A percentile compares a stretch with the other conserved stretches of the same genome.
Evolutionary conservation across 164 flowering plant genomes (phyloP).

Genomic region (Hamamelis virginiana): DNA sequence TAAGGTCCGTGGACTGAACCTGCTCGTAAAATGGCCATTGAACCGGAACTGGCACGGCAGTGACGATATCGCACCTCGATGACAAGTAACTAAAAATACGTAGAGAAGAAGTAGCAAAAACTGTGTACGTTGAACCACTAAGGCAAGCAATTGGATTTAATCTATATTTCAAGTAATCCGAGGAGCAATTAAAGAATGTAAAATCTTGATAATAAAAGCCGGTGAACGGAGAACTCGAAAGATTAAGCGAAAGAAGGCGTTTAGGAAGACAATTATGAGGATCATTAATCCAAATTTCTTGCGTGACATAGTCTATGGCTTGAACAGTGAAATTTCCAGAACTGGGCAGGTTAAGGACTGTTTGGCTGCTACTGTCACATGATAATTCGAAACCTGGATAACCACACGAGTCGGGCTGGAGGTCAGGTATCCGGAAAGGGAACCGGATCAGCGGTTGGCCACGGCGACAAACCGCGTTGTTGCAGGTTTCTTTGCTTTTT

Average conservation of each 20-base stretch:
- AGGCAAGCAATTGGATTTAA: conserved; percentile 29
- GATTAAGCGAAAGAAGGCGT: conserved; percentile 27
- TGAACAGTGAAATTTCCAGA: conserved; percentile 30
- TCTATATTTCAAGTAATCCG: not conserved
- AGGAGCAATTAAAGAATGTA: conserved; percentile 37
- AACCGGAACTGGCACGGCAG: conserved; percentile 23
- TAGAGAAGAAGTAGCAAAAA: conserved; percentile 25
- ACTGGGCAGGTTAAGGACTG: conserved; percentile 22
- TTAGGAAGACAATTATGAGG: conserved; percentile 36
- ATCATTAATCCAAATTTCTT: conserved; percentile 36
- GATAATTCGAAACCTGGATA: conserved; percentile 17
- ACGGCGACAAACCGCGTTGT: conserved; percentile 12
- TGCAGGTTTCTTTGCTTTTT: conserved; percentile 8
- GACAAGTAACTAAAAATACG: conserved; percentile 1
- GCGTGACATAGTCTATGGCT: conserved; percentile 31
- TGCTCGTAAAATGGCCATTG: conserved; percentile 27
- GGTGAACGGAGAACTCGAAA: conserved; percentile 34
- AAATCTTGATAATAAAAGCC: conserved; percentile 11
- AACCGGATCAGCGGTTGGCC: conserved; percentile 28
- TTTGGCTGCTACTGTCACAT: conserved; percentile 18
- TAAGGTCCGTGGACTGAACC: conserved; percentile 25
- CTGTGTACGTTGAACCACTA: conserved; percentile 17
- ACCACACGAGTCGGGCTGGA: conserved; percentile 24
- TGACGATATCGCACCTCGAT: conserved; percentile 9
- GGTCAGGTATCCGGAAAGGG: conserved; percentile 30